Base-by-base conservation (phyloP, 192 early-diverging fungal species). In the Radiomyces spectabilis region DNA sequence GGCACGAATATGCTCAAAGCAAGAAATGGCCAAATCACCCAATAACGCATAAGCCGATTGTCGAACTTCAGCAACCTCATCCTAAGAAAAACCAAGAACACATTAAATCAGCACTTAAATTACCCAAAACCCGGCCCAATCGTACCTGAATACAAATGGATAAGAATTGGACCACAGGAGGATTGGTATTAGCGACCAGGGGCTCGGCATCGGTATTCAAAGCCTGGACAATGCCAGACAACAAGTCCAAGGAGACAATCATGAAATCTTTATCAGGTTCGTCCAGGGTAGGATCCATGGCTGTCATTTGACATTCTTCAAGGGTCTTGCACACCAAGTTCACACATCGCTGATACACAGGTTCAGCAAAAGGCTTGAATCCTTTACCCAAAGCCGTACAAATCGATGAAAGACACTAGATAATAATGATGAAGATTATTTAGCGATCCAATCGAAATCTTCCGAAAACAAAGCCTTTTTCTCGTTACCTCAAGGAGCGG, bases 31-130 rank as follows among this genome's bases (percentile, higher is more conserved):
- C 57, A 99, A 76, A 66, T 99, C 97, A 33, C 97, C 97, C 21
- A 99, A 73, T 33, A 99, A 82, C 5, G 94, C 95, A 73, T 90
- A 97, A 12, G 97, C 85, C 31, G 89, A 92, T 71, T 97, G 94
- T 46, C 92, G 85, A 29, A 99, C 94, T 56, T 98, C 68, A n/a
- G 68, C 43, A 19, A 67, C 64, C 2, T 37, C 47, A 51, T 87
- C 78, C 74, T 82, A 37, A 22, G 16, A 18, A 21, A 16, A 24
- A 32, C 15, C 4, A 31, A 41, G 54, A 16, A 52, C n/a, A n/a
- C n/a, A n/a, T n/a, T n/a, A n/a, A n/a, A n/a, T n/a, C n/a, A n/a
- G n/a, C n/a, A n/a, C n/a, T n/a, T n/a, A n/a, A n/a, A n/a, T n/a
- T n/a, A n/a, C n/a, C n/a, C n/a, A n/a, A n/a, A n/a, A n/a, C 72